A percentile compares a stretch with the other conserved stretches of the same genome.
These are phyloP conservation scores for Jackrogersella minutella DNA, from an alignment of 495 filamentous ascomycete species.

Conservation along the genomic window DNA sequence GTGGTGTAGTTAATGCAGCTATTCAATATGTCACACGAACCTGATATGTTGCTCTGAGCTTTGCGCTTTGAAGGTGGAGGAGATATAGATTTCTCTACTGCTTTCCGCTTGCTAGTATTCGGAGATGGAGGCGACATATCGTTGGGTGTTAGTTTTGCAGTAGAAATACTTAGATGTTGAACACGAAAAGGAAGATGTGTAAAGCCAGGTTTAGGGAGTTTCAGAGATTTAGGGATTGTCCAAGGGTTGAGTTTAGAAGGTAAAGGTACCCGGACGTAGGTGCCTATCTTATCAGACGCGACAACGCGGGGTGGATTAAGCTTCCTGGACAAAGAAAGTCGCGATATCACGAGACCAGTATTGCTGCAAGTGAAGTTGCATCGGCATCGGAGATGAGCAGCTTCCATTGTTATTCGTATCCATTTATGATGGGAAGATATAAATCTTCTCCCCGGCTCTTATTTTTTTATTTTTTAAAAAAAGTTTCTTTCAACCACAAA, in stretches of 20 bases:
- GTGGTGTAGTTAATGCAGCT: background rate
- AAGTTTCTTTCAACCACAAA: no score
- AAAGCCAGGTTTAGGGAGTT: background rate
- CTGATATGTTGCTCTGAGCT: constrained; percentile 75
- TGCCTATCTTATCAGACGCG: constrained; percentile 10
- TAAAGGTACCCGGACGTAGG: background rate
- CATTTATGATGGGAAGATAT: no score
- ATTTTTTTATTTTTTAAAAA: no score
- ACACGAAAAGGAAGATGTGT: background rate
- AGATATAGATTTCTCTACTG: constrained; percentile 52
- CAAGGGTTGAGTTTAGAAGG: background rate
- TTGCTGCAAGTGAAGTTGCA: no score
- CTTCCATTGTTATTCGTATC: no score
- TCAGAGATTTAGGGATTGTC: no score
- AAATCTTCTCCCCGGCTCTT: no score
- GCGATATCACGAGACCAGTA: constrained; percentile 5
- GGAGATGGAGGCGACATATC: constrained; percentile 13
- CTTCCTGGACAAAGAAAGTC: background rate
- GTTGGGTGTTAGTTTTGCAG: background rate
- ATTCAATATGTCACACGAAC: constrained; percentile 55
- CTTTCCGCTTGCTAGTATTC: constrained; percentile 39
- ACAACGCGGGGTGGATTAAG: background rate
- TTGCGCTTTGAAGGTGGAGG: constrained; percentile 69
- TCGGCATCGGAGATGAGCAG: no score
- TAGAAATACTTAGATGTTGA: background rate